A percentile compares a stretch with the other conserved stretches of the same genome.
phyloP scores from a whole-genome alignment of 352 stramenopile genomes.

The Globisporangium nunn region DNA sequence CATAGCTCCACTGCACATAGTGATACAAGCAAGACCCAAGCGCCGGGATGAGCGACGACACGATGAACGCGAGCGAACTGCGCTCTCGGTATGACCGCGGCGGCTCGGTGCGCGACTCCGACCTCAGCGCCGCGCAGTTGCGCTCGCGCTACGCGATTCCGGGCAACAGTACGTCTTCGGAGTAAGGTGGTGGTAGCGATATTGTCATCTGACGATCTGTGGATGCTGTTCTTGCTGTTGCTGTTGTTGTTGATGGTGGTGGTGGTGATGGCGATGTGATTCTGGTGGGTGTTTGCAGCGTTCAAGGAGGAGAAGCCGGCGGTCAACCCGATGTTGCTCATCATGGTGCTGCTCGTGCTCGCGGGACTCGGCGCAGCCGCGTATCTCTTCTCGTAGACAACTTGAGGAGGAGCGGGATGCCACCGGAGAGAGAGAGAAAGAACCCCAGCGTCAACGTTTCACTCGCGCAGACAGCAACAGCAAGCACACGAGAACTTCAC shows the following conservation, averaged over 20 bases:
- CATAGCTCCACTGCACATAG: no score
- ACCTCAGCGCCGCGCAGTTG: conserved; percentile 72
- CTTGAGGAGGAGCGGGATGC: background rate
- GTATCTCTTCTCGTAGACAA: conserved; percentile 42
- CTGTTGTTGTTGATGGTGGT: no score
- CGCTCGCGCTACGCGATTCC: conserved; percentile 76
- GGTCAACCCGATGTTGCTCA: conserved; percentile 38
- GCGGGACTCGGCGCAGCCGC: conserved; percentile 37
- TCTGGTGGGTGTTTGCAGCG: conserved; percentile 18
- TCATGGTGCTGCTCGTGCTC: conserved; percentile 40
- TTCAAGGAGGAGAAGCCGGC: conserved; percentile 63
- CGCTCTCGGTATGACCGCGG: conserved; percentile 68
- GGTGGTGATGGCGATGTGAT: background rate
- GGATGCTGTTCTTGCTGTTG: no score
- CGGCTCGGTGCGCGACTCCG: conserved; percentile 61
- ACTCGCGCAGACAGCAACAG: background rate
- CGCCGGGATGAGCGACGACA: conserved; percentile 40
- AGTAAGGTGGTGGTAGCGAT: no score
- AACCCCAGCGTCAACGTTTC: background rate
- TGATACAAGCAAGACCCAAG: background rate
- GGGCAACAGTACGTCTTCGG: conserved; percentile 56
- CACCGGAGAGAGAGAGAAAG: background rate
- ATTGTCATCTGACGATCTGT: no score
- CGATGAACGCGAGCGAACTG: conserved; percentile 56
- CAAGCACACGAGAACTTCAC: background rate